A percentile compares a stretch with the other conserved stretches of the same genome.
Conservation (phyloP, 768 basidiomycete species). For the Boletales sp. region DNA sequence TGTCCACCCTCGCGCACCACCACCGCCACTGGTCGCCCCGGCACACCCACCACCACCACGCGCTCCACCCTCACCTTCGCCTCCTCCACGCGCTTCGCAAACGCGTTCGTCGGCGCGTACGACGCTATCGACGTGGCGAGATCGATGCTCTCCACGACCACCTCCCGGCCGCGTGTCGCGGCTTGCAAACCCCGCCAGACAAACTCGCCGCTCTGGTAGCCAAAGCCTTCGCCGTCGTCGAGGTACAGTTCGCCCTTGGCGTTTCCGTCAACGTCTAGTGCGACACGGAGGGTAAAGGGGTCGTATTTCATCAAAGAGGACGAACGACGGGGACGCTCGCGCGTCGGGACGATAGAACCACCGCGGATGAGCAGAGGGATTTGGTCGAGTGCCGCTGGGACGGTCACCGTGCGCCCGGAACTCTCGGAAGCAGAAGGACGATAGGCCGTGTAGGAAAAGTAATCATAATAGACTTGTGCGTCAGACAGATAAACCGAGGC, state of each 20-base stretch:
- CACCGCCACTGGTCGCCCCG: slow-evolving; percentile 51
- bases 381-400: slow-evolving; percentile 76
- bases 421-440: slow-evolving; percentile 44
- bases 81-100: slow-evolving; percentile 54
- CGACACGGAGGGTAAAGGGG: slow-evolving; percentile 88
- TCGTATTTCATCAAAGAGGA: slow-evolving; percentile 87
- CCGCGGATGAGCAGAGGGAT: slow-evolving; percentile 88
- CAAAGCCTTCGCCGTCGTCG: slow-evolving; percentile 88
- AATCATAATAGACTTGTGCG: slow-evolving; percentile 93
- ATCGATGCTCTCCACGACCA: slow-evolving; percentile 51
- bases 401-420: slow-evolving; percentile 64
- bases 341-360: slow-evolving; percentile 84
- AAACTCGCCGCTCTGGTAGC: slow-evolving; percentile 71
- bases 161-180: slow-evolving; percentile 39
- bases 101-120: slow-evolving; percentile 61
- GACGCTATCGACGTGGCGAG: slow-evolving; percentile 51
- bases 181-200: slow-evolving; percentile 80
- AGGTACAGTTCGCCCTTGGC: slow-evolving; percentile 89
- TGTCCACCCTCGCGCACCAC: slow-evolving; percentile 44
- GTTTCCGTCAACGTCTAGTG: slow-evolving; percentile 53
- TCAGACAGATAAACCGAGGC: slow-evolving; percentile 82
- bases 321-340: slow-evolving; percentile 82
- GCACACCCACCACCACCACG: slow-evolving; percentile 74
- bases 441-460: slow-evolving; percentile 70
- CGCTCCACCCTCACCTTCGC: slow-evolving; percentile 72